phyloP scores from a whole-genome alignment of 805 yeast genomes.

The Candida vartiovaarae region DNA sequence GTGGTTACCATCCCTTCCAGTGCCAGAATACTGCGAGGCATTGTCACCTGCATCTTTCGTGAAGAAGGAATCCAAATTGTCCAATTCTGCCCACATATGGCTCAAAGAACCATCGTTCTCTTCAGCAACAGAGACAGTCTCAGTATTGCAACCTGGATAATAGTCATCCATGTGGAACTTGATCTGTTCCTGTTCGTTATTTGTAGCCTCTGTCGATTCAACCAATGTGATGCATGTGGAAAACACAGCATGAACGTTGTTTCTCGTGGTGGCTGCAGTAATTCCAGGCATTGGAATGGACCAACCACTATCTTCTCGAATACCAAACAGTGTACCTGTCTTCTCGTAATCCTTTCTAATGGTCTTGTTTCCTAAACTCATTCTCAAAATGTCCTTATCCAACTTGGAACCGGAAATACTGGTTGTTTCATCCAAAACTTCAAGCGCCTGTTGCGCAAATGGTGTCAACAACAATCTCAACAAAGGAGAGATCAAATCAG shows the following conservation, averaged over 20 bases:
- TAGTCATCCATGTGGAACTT: slow-evolving; percentile 57
- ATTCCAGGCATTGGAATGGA: slow-evolving; percentile 93
- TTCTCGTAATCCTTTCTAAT: slow-evolving; percentile 75
- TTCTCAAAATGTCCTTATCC: slow-evolving; percentile 86
- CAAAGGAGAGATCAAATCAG: slow-evolving; percentile 88
- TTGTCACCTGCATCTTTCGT: slow-evolving; percentile 45
- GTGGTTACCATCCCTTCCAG: slow-evolving; percentile 25
- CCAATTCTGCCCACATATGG: slow-evolving; percentile 89
- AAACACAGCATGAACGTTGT: slow-evolving; percentile 92
- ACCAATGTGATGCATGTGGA: slow-evolving; percentile 57
- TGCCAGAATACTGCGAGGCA: slow-evolving; percentile 17
- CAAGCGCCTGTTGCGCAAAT: slow-evolving; percentile 81
- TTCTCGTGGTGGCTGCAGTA: slow-evolving; percentile 80
- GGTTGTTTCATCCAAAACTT: slow-evolving; percentile 80
- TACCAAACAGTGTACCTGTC: slow-evolving; percentile 86
- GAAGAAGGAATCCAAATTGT: slow-evolving; percentile 82
- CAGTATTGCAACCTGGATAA: slow-evolving; percentile 30
- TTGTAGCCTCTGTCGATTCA: slow-evolving; percentile 22
- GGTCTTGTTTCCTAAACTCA: slow-evolving; percentile 80
- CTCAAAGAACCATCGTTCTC: slow-evolving; percentile 71
- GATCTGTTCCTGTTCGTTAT: slow-evolving; percentile 28
- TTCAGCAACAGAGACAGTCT: slow-evolving; percentile 45
- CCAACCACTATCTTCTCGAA: slow-evolving; percentile 96
- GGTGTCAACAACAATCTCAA: slow-evolving; percentile 75
- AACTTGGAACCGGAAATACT: slow-evolving; percentile 83